Evolutionary conservation across 352 stramenopile genomes (phyloP), one percentile per base, ranked within the genome.

Genomic region (Nothophytophthora sp.): DNA sequence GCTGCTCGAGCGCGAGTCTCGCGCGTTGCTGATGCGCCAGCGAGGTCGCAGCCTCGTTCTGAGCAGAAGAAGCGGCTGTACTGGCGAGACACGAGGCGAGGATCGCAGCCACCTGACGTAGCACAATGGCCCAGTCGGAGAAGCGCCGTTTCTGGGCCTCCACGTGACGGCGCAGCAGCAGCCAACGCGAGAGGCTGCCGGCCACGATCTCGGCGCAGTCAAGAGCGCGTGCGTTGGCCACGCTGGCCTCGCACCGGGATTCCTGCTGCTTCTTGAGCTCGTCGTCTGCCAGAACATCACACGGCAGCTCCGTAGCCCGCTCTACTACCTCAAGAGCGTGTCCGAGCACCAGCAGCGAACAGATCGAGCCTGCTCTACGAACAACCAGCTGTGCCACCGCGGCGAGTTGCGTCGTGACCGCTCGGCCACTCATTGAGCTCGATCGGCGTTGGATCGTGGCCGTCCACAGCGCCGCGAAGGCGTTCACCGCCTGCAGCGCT

Each of bases 101-200:
- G 3, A 76, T 59, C 2, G 60, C 60, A 4, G 60, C 48, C 15
- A 79, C 70, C 2, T 55, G 53, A 2, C 44, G 37, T 5, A 89
- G 45, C 34, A 88, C 32, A 1, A 18, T n/a, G 0, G 71, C 62
- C 81, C 78, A 91, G 18, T 83, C 60, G 11, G 29, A 32, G 30
- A 87, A 85, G 15, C 43, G 47, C n/a, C 55, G 51, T n/a, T 69
- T 78, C 11, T 59, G 57, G 11, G 63, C 46, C 47, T 87, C 64
- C n/a, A 80, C 63, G 18, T 91, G 77, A 2, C 41, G 46, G 22
- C 81, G 77, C 34, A 65, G 54, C 27, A 82, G 34, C 40, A 91
- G 18, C 39, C 54, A 66, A 36, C 24, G 37, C 16, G 49, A 18
- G 3, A 69, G 39, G n/a, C 60, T 65, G 9, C 45, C 68, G 28